Conservation (phyloP, 305 asterid genomes). For the Fraxinus platypoda region DNA sequence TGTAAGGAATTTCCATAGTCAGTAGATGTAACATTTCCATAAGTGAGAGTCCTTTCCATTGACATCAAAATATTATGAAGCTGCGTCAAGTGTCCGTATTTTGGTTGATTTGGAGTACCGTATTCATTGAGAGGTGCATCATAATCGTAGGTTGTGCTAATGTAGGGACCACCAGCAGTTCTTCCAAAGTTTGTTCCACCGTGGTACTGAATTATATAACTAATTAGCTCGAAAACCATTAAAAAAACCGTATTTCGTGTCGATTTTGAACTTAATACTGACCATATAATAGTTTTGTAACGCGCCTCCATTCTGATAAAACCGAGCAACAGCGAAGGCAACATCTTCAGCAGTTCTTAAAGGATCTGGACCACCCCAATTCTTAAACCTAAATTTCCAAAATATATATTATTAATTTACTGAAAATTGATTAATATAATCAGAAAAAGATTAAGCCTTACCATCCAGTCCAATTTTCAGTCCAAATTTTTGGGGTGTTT, state of each 20-base stretch:
- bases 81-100: conserved; percentile 72
- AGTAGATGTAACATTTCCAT: conserved; percentile 39
- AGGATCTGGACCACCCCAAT: conserved; percentile 59
- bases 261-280: not conserved
- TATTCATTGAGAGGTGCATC: conserved; percentile 81
- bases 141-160: conserved; percentile 70
- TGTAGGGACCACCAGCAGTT: conserved; percentile 81
- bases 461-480: conserved; percentile 93
- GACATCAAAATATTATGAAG: conserved; percentile 56
- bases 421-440: not conserved
- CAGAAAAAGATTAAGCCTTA: not conserved
- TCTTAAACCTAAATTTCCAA: conserved; percentile 40
- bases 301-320: conserved; percentile 58
- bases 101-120: conserved; percentile 71
- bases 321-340: conserved; percentile 64
- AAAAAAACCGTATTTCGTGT: not conserved
- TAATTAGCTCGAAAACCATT: not conserved
- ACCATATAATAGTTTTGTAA: conserved; percentile 81
- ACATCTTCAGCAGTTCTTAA: conserved; percentile 61
- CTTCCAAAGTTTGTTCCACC: conserved; percentile 90
- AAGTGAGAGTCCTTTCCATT: conserved; percentile 48
- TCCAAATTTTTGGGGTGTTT: conserved; percentile 75
- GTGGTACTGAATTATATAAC: conserved; percentile 44
- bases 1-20: conserved; percentile 36
- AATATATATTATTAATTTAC: not conserved